Evolutionary conservation across 2,329 filamentous ascomycete genomes (phyloP).

Genomic region (Penicillium sp.): DNA sequence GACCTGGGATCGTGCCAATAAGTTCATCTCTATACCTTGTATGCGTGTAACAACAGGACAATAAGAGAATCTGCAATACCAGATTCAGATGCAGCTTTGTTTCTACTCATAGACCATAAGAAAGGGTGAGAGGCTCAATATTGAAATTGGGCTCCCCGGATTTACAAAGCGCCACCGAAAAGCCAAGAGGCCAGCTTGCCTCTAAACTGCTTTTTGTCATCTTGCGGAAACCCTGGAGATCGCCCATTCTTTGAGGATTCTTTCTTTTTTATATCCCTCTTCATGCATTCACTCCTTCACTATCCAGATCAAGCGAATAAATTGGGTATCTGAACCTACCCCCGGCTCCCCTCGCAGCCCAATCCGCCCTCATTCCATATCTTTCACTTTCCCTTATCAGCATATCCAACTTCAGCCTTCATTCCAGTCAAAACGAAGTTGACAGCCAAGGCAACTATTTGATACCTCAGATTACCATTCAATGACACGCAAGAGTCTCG

Average conservation of each 20-base stretch:
- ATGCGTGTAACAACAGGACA: neutral
- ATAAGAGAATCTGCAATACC: neutral
- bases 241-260: slow-evolving; percentile 7
- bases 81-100: neutral
- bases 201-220: slow-evolving; percentile 8
- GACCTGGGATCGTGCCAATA: neutral
- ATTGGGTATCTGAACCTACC: neutral
- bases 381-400: neutral
- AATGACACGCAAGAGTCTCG: slow-evolving; percentile 41
- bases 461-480: slow-evolving; percentile 8
- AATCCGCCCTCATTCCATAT: neutral
- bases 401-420: slow-evolving; percentile 1
- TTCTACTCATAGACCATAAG: no score
- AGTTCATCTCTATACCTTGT: neutral
- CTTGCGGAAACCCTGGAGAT: neutral
- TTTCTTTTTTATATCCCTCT: slow-evolving; percentile 10
- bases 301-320: neutral
- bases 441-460: neutral
- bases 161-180: slow-evolving; percentile 4
- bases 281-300: slow-evolving; percentile 19
- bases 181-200: slow-evolving; percentile 16
- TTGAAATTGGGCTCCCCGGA: slow-evolving; percentile 1
- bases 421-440: slow-evolving; percentile 1
- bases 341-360: neutral
- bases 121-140: neutral